Conservation (phyloP, 192 early-diverging fungal genomes). For the Coemansia sp. region DNA sequence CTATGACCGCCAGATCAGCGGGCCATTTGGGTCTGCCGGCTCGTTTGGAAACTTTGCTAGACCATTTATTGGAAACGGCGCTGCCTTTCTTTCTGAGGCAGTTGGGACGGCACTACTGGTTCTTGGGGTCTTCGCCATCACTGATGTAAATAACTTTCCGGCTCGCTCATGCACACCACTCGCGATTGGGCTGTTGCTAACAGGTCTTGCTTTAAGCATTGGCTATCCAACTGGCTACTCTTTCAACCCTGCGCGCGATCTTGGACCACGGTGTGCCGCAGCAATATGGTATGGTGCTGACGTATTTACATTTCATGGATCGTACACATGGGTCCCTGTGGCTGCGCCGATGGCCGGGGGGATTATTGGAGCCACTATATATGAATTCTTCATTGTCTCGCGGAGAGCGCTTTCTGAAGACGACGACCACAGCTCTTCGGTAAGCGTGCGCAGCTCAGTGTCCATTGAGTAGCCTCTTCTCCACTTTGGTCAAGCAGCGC, state of each 20-base stretch:
- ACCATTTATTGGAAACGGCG: slow-evolving; percentile 56
- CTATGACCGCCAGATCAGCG: slow-evolving; percentile 42
- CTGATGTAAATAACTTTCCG: slow-evolving; percentile 59
- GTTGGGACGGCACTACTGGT: slow-evolving; percentile 67
- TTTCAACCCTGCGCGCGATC: slow-evolving; percentile 76
- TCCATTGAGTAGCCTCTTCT: slow-evolving; percentile 20
- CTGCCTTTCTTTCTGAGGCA: slow-evolving; percentile 57
- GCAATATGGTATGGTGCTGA: slow-evolving; percentile 66
- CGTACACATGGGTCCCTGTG: slow-evolving; percentile 73
- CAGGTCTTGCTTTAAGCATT: slow-evolving; percentile 58
- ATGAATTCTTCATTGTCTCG: slow-evolving; percentile 60
- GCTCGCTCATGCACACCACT: slow-evolving; percentile 56
- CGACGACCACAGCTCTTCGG: slow-evolving; percentile 18
- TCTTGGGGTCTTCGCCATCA: slow-evolving; percentile 60
- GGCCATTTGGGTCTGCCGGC: slow-evolving; percentile 45
- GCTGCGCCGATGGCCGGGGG: slow-evolving; percentile 66
- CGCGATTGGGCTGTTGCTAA: slow-evolving; percentile 62
- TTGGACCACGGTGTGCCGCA: slow-evolving; percentile 72
- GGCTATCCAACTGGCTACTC: slow-evolving; percentile 64
- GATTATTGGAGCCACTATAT: slow-evolving; percentile 57
- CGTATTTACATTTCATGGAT: slow-evolving; percentile 65
- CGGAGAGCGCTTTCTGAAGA: slow-evolving; percentile 32
- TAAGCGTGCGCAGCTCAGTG: slow-evolving; percentile 33
- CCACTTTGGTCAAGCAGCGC: background rate
- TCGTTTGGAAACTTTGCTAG: slow-evolving; percentile 53